A percentile compares a stretch with the other conserved stretches of the same genome.
Conservation (phyloP, 805 yeast species). For the Candida maris region DNA sequence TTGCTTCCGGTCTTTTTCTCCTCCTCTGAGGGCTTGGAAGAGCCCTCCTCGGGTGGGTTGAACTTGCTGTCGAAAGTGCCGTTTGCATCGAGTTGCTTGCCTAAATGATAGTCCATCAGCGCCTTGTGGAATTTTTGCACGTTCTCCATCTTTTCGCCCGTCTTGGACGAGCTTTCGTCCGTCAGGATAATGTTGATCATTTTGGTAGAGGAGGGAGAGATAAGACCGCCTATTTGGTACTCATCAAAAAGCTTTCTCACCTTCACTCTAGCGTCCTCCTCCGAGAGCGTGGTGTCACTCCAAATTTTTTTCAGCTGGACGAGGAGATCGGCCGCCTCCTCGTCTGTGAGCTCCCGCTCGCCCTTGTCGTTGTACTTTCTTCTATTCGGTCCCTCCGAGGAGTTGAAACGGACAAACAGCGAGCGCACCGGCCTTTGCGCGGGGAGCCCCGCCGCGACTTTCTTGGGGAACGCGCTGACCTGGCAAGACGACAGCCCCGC, state of each 20-base stretch:
- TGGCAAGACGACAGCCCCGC: too few relatives aligned
- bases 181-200: conserved; percentile 26
- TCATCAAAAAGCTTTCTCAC: conserved; percentile 22
- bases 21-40: background rate
- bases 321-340: conserved; percentile 25
- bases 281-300: conserved; percentile 20
- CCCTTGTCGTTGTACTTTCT: conserved; percentile 24
- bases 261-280: conserved; percentile 12
- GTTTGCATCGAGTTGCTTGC: conserved; percentile 23
- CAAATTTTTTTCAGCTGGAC: conserved; percentile 25
- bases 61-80: conserved; percentile 21
- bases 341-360: conserved; percentile 26
- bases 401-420: conserved; percentile 14
- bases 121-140: conserved; percentile 30
- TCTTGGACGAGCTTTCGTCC: conserved; percentile 19
- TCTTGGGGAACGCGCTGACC: too few relatives aligned
- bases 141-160: conserved; percentile 30
- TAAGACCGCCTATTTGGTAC: conserved; percentile 31
- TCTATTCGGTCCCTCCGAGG: conserved; percentile 6
- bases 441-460: too few relatives aligned
- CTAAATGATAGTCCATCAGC: conserved; percentile 29
- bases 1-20: conserved; percentile 1
- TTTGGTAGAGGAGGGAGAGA: conserved; percentile 28
- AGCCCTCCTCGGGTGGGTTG: conserved; percentile 18
- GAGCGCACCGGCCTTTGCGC: too few relatives aligned